Evolutionary conservation across 2,329 filamentous ascomycete species (phyloP), one percentile per base, ranked within the genome.

Genomic region (Clarireedia monteithiana): DNA sequence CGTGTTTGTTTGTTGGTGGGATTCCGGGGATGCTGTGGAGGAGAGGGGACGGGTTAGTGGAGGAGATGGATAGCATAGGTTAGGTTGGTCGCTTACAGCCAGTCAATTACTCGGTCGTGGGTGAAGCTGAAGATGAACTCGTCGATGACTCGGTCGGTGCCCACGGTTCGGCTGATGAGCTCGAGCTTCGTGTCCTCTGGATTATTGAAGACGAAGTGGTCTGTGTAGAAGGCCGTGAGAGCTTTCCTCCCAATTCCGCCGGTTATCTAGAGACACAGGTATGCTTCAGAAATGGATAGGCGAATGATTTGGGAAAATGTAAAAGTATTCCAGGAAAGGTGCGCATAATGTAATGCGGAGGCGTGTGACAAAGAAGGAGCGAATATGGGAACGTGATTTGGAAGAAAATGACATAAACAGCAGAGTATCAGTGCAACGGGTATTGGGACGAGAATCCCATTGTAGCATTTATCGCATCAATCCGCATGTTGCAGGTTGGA

Each of bases 131-230:
- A 82, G 17, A 87, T 74, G 60, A 89, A 88, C 65, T 89, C 85
- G 60, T 89, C 85, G 2, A 89, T 78, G 0, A 91, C 77, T 0
- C 87, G 77, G 64, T 91, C 86, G 0, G 85, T 78, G 0, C 87
- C 87, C 0, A 90, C 73, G 0, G 86, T 90, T 0, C 88, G 79
- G 58, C 83, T 88, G 34, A 90, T 76, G 1, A 91, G 78, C 63
- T 89, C 83, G 2, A 91, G 73, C 4, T 74, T 73, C 0, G 84
- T 83, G 60, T 90, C 86, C 0, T 74, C 75, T 0, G 88, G 81
- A 60, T 91, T 92, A 57, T 76, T 82, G 66, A 85, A 88, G 63
- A 91, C 84, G 71, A 92, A 91, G 64, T 90, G 81, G 59, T 89
- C 67, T 0, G 77, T 76, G 69, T 91, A 91, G 64, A 91, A 92